Percentiles rank a stretch among this genome's conserved stretches.
Evolutionary conservation across 345 rosid genomes (phyloP).

Genomic region (Noccaea caerulescens): DNA sequence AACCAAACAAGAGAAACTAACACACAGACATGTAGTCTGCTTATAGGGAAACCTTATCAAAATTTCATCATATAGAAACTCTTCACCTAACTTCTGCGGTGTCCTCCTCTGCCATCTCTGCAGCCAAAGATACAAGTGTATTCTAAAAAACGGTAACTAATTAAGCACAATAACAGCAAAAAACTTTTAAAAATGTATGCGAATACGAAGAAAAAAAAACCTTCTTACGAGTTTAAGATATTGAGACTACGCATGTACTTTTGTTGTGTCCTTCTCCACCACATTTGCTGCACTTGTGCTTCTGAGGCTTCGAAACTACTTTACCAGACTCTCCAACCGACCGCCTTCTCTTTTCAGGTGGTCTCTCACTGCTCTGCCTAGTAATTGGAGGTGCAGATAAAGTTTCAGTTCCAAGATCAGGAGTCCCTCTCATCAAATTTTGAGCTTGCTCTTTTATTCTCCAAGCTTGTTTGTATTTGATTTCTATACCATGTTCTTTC

Average conservation of each 20-base stretch:
- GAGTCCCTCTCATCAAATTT: background rate
- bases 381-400: background rate
- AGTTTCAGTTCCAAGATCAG: background rate
- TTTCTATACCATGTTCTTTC: background rate
- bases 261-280: background rate
- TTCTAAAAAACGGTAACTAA: background rate
- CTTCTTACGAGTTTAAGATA: background rate
- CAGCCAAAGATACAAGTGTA: background rate
- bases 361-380: background rate
- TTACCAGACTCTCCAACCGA: background rate
- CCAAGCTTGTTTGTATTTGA: conserved; percentile 1
- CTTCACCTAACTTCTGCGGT: background rate
- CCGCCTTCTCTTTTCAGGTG: background rate
- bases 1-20: no score
- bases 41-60: background rate
- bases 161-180: background rate
- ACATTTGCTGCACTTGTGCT: background rate
- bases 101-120: background rate
- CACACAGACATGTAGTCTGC: background rate
- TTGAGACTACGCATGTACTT: background rate
- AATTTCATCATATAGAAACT: background rate
- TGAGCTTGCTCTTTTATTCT: background rate
- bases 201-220: background rate
- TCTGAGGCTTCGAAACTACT: background rate
- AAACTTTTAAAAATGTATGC: background rate